phyloP scores from a whole-genome alignment of 805 yeast genomes.

The Yamadazyma laniorum region DNA sequence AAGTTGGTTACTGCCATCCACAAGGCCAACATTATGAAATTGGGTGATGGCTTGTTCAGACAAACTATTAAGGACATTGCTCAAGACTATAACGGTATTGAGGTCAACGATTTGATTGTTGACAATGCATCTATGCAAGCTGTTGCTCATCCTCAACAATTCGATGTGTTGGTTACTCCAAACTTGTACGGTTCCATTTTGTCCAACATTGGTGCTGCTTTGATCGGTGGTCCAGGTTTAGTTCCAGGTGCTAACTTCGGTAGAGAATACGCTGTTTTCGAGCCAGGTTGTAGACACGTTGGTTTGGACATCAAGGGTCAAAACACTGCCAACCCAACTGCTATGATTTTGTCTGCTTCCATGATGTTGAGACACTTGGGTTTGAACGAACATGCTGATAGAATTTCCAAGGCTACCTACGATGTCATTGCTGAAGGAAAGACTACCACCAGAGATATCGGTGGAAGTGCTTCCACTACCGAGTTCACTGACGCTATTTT shows the following conservation, averaged over 20 bases:
- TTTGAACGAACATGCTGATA: conserved; percentile 77
- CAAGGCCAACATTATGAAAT: conserved; percentile 98
- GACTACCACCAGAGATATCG: conserved; percentile 83
- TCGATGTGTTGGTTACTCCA: conserved; percentile 96
- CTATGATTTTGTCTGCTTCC: conserved; percentile 88
- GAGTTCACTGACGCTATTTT: conserved; percentile 93
- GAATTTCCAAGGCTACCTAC: conserved; percentile 85
- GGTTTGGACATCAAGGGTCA: conserved; percentile 95
- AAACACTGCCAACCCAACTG: conserved; percentile 97
- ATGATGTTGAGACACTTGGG: conserved; percentile 96
- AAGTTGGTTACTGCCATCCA: conserved; percentile 93
- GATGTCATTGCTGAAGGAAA: conserved; percentile 87
- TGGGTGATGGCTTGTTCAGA: conserved; percentile 97
- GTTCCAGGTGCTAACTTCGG: conserved; percentile 99
- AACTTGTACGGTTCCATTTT: conserved; percentile 96
- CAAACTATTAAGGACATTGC: conserved; percentile 84
- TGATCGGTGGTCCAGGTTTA: conserved; percentile 96
- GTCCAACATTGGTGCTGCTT: conserved; percentile 97
- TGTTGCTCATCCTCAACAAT: conserved; percentile 96
- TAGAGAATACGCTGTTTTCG: conserved; percentile 95
- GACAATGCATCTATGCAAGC: conserved; percentile 99
- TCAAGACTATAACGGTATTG: conserved; percentile 79
- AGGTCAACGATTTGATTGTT: conserved; percentile 89
- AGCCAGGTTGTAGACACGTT: conserved; percentile 99
- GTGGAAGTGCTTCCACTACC: conserved; percentile 85